Evolutionary conservation across 495 filamentous ascomycete genomes (phyloP).

Genomic region (Penicillium lividum): DNA sequence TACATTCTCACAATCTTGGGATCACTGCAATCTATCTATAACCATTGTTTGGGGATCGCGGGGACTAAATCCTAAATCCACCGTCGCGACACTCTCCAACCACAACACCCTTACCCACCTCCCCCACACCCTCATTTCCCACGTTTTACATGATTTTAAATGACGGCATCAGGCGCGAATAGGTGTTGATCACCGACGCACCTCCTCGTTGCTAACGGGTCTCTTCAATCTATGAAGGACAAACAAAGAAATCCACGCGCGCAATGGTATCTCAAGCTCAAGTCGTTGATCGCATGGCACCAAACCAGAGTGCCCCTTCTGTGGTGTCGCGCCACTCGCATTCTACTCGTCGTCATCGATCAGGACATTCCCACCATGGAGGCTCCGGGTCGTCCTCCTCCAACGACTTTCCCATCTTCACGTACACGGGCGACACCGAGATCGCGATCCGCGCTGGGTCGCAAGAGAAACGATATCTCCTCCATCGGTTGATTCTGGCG

Average conservation of each 20-base stretch:
- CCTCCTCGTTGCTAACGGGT: not conserved
- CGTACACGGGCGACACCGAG: slow-evolving; percentile 87
- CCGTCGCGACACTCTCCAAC: slow-evolving; percentile 1
- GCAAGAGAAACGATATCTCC: slow-evolving; percentile 78
- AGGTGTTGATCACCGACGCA: slow-evolving; percentile 27
- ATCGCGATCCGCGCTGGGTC: slow-evolving; percentile 71
- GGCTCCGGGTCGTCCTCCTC: slow-evolving; percentile 68
- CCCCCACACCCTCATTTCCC: slow-evolving; percentile 3
- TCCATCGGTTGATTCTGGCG: slow-evolving; percentile 80
- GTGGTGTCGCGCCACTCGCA: slow-evolving; percentile 60
- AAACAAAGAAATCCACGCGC: slow-evolving; percentile 7
- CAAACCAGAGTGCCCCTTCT: slow-evolving; percentile 56
- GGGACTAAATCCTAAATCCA: not conserved
- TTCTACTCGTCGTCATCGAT: slow-evolving; percentile 62
- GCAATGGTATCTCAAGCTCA: slow-evolving; percentile 77
- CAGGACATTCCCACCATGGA: slow-evolving; percentile 79
- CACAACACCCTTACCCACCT: slow-evolving; percentile 2
- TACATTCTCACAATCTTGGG: not conserved
- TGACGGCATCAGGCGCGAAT: slow-evolving; percentile 16
- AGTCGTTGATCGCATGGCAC: slow-evolving; percentile 51
- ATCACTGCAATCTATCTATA: slow-evolving; percentile 5
- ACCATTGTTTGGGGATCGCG: slow-evolving; percentile 1
- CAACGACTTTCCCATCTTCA: slow-evolving; percentile 92
- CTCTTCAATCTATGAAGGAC: not conserved
- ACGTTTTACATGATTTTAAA: slow-evolving; percentile 12